Evolutionary conservation across 306 rosid genomes (phyloP).

Genomic region (Carpinus viminea): DNA sequence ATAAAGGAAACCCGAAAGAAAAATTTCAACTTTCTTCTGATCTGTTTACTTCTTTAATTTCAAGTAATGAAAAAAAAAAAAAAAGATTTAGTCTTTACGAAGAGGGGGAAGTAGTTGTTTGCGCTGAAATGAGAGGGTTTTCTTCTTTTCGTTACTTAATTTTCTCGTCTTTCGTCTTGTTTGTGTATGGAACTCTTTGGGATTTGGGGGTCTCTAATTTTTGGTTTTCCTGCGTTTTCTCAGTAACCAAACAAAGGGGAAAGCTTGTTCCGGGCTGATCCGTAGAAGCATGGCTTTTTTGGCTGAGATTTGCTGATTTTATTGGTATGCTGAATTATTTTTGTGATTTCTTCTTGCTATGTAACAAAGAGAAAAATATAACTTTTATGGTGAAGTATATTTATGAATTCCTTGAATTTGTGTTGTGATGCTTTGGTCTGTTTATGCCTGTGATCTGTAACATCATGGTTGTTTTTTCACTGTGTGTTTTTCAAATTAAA

Average conservation of each 20-base stretch:
- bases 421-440: not conserved
- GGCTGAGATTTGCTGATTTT: conserved; percentile 18
- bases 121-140: not conserved
- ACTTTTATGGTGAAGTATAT: not conserved
- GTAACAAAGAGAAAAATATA: not conserved
- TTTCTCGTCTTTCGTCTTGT: not conserved
- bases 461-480: not conserved
- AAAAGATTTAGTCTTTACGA: not conserved
- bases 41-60: not conserved
- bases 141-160: not conserved
- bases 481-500: not conserved
- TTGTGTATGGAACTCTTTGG: not conserved
- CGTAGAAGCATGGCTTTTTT: not conserved
- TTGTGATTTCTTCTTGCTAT: not conserved
- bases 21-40: not conserved
- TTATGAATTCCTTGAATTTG: not conserved
- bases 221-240: not conserved
- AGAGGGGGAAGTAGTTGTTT: not conserved
- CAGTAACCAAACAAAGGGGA: not conserved
- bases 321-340: not conserved
- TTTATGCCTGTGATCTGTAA: not conserved
- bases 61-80: not conserved
- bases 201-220: not conserved
- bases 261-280: not conserved
- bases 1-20: not conserved